Conservation (phyloP, 2,329 filamentous ascomycete genomes). For the Diaporthe destruens region DNA sequence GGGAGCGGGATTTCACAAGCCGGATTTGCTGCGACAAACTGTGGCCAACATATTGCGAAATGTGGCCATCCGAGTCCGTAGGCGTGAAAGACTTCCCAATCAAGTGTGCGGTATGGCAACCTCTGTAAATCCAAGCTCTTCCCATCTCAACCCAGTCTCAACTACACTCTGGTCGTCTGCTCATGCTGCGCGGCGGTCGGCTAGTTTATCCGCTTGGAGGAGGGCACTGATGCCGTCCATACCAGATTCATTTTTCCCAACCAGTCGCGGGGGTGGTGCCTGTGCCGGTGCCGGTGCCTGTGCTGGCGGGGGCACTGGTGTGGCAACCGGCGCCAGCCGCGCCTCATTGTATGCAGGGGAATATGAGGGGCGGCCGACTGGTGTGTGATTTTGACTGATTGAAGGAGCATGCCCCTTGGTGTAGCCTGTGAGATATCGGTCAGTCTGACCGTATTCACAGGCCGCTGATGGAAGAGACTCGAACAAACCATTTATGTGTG, state of each 20-base stretch:
- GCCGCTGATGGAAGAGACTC: background rate
- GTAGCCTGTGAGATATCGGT: slow-evolving; percentile 43
- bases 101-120: background rate
- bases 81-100: background rate
- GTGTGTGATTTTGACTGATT: slow-evolving; percentile 1
- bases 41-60: background rate
- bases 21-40: background rate
- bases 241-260: slow-evolving; percentile 48
- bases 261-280: slow-evolving; percentile 36
- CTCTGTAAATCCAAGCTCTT: background rate
- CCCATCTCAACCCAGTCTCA: background rate
- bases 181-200: slow-evolving; percentile 56
- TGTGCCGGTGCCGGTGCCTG: background rate
- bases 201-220: slow-evolving; percentile 70
- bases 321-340: slow-evolving; percentile 27
- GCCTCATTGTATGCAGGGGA: slow-evolving; percentile 31
- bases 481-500: slow-evolving; percentile 42
- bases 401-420: slow-evolving; percentile 38
- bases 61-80: background rate
- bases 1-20: background rate
- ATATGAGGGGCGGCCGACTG: slow-evolving; percentile 32
- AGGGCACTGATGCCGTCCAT: slow-evolving; percentile 72
- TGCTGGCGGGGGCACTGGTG: slow-evolving; percentile 37
- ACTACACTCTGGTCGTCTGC: background rate
- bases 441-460: background rate